phyloP scores from a whole-genome alignment of 2,329 filamentous ascomycete species.

The Ophiosphaerella herpotricha region DNA sequence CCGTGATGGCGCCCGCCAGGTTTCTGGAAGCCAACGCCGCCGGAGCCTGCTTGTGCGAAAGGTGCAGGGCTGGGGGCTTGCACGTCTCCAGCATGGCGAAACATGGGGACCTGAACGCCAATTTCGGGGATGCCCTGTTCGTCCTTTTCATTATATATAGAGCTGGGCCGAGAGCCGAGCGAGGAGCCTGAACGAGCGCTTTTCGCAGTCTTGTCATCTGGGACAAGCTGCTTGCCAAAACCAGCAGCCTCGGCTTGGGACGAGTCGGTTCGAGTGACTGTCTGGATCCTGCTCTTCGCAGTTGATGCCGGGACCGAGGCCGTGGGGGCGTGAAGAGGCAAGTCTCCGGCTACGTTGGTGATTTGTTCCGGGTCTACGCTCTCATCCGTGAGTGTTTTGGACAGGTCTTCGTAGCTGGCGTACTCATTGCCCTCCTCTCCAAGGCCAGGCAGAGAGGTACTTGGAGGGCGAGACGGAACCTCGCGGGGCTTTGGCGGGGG shows the following conservation, averaged over 20 bases:
- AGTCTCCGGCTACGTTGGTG: constrained; percentile 75
- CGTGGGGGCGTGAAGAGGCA: constrained; percentile 87
- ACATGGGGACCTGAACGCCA: constrained; percentile 91
- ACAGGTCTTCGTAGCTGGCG: constrained; percentile 61
- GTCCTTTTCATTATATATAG: constrained; percentile 63
- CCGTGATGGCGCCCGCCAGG: constrained; percentile 59
- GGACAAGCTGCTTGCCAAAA: constrained; percentile 66
- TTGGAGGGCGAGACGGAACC: constrained; percentile 66
- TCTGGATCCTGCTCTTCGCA: constrained; percentile 80
- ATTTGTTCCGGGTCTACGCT: constrained; percentile 66
- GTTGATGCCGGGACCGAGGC: constrained; percentile 81
- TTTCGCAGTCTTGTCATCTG: constrained; percentile 37
- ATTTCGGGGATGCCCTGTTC: constrained; percentile 92
- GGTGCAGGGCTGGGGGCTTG: constrained; percentile 88
- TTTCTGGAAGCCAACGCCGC: constrained; percentile 58
- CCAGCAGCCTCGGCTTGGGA: constrained; percentile 82
- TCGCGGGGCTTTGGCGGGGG: constrained; percentile 38
- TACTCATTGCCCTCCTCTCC: constrained; percentile 93
- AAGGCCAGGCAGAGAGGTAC: constrained; percentile 80
- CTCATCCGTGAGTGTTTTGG: constrained; percentile 38
- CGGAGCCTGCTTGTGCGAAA: constrained; percentile 44
- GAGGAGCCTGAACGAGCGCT: constrained; percentile 41
- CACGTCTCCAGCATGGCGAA: constrained; percentile 88
- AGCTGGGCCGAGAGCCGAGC: constrained; percentile 55
- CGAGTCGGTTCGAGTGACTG: constrained; percentile 91